Base-by-base conservation (phyloP, 1,284 basidiomycete genomes). In the Ustilago xerochloae region DNA sequence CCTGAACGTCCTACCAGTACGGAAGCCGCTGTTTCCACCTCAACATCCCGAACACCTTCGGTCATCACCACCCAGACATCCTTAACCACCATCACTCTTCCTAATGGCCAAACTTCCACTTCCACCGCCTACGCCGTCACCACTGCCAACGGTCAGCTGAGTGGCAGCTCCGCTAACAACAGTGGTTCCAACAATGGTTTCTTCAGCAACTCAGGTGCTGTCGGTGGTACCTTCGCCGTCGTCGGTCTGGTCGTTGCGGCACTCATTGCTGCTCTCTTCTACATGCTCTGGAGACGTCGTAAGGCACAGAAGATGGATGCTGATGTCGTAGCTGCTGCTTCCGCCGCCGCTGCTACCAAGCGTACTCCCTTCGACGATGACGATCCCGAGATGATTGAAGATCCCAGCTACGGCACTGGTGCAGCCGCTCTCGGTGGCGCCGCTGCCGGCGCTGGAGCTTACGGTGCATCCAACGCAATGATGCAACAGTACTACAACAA, bases 321-420 rank as follows among this genome's bases (percentile, higher is more conserved):
- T 35, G 82, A 84, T 47, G 81, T 84, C 12, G 74, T 81, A 15
- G 81, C 81, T 10, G 82, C 82, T 18, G 81, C 82, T 26, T 80
- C 80, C 3, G 82, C 82, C 24, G 82, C 81, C 12, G 79, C 79
- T 4, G 82, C 82, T 3, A 83, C 79, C 24, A 81, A 68, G 39
- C 62, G 82, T 22, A 83, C 81, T 20, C 82, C 82, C 10, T 84
- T 84, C 51, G 82, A 84, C 55, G 82, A 83, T 43, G 82, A 84
- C 45, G 82, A 84, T 53, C 81, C 82, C 8, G 82, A 83, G 57
- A 80, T 83, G 80, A 79, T 79, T 57, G 79, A 80, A 32, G 63
- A 77, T n/a, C 74, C 78, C 7, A 58, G 52, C 64, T 80, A 79
- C 50, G 79, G 71, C 24, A 62, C 63, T 7, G 63, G 58, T n/a